These are phyloP conservation scores for Solanum corneliomulleri DNA, from an alignment of 257 asterid species.

Conservation along the genomic window DNA sequence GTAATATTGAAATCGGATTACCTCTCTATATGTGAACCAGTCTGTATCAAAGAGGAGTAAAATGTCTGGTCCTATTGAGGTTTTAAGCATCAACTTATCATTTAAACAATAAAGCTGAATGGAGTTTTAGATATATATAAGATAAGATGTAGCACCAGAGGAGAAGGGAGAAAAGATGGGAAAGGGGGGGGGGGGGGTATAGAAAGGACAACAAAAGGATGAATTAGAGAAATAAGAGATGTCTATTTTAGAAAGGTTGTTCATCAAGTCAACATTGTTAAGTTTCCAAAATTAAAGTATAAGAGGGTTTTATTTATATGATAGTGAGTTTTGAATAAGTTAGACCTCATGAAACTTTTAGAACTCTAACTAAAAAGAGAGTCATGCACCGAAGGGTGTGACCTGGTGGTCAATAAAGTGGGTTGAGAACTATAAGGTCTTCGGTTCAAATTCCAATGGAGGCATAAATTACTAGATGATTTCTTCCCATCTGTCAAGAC, in stretches of 20 bases:
- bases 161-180: not conserved
- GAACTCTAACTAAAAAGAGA: not conserved
- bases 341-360: not conserved
- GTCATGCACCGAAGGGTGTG: not conserved
- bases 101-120: not conserved
- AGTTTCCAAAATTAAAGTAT: not conserved
- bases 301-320: not conserved
- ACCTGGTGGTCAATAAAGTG: not conserved
- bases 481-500: not conserved
- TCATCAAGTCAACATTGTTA: not conserved
- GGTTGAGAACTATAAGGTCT: not conserved
- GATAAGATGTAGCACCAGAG: not conserved
- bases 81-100: not conserved
- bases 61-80: not conserved
- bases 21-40: not conserved
- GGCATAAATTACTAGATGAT: not conserved
- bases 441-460: not conserved
- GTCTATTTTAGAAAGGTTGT: not conserved
- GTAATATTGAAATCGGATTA: not conserved
- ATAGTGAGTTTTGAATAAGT: not conserved
- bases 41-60: not conserved
- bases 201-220: not conserved
- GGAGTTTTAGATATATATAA: not conserved
- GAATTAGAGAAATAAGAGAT: not conserved
- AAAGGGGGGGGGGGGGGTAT: not conserved